A percentile compares a stretch with the other conserved stretches of the same genome.
Evolutionary conservation across 768 basidiomycete species (phyloP).

Genomic region (Tulasnella sp.): DNA sequence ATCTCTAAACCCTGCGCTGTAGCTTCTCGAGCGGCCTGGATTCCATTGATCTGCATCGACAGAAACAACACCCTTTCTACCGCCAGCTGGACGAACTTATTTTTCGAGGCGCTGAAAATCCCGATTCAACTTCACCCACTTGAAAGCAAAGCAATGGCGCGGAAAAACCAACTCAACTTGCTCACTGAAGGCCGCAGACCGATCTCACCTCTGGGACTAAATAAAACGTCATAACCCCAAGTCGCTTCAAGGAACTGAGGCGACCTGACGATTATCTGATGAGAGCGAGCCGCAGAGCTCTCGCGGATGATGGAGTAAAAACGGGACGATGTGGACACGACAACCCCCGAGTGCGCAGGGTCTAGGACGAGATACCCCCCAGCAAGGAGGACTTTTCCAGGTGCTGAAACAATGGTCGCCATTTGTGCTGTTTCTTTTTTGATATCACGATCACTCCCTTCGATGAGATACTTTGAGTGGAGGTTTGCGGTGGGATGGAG

Average conservation of each 20-base stretch:
- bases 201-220: neutral
- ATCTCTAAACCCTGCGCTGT: constrained; percentile 56
- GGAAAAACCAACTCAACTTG: neutral
- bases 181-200: constrained; percentile 2
- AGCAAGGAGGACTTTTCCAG: constrained; percentile 90
- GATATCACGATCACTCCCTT: too few relatives aligned
- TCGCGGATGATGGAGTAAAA: constrained; percentile 74
- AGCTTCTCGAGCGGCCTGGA: constrained; percentile 31
- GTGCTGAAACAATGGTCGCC: constrained; percentile 67
- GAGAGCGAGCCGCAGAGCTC: constrained; percentile 15
- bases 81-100: constrained; percentile 89
- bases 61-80: constrained; percentile 66
- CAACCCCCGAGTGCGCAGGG: constrained; percentile 69
- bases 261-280: constrained; percentile 60
- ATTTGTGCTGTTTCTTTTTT: too few relatives aligned
- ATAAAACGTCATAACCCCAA: constrained; percentile 56
- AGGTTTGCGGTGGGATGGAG: too few relatives aligned
- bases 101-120: constrained; percentile 35
- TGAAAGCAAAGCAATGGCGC: neutral
- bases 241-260: constrained; percentile 79
- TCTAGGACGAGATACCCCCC: constrained; percentile 98
- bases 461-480: too few relatives aligned
- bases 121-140: neutral
- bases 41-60: constrained; percentile 46
- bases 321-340: constrained; percentile 84